These are phyloP conservation scores for Lenwebbia sp. DNA, from an alignment of 345 rosid genomes.

Conservation along the genomic window DNA sequence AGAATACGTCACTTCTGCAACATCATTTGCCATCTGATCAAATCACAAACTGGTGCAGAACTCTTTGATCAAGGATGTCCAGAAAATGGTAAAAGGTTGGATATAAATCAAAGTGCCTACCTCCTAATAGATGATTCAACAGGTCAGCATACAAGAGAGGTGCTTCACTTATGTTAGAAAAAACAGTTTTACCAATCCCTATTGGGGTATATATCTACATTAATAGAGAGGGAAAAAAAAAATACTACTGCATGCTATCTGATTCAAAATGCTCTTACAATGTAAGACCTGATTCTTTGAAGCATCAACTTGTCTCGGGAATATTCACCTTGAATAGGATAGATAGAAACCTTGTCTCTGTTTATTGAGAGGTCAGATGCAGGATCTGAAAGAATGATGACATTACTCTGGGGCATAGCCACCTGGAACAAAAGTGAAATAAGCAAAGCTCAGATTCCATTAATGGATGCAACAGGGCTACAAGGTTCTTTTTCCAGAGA, in stretches of 20 bases:
- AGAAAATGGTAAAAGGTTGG: background rate
- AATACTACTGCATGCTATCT: background rate
- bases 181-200: background rate
- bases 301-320: constrained; percentile 87
- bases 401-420: constrained; percentile 66
- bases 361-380: constrained; percentile 54
- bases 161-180: background rate
- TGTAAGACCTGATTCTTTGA: constrained; percentile 97
- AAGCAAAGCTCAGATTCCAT: background rate
- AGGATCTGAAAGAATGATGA: constrained; percentile 78
- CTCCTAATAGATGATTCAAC: background rate
- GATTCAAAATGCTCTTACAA: constrained; percentile 62
- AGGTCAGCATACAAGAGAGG: background rate
- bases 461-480: background rate
- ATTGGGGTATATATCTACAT: background rate
- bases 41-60: background rate
- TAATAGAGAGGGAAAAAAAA: background rate
- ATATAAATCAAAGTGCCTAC: background rate
- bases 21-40: background rate
- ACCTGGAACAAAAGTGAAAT: constrained; percentile 26
- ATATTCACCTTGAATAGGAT: constrained; percentile 76
- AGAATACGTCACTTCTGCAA: background rate
- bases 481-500: background rate
- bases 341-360: constrained; percentile 36
- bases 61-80: background rate